These are phyloP conservation scores for Physaria fendleri DNA, from an alignment of 345 rosid species.

Conservation along the genomic window DNA sequence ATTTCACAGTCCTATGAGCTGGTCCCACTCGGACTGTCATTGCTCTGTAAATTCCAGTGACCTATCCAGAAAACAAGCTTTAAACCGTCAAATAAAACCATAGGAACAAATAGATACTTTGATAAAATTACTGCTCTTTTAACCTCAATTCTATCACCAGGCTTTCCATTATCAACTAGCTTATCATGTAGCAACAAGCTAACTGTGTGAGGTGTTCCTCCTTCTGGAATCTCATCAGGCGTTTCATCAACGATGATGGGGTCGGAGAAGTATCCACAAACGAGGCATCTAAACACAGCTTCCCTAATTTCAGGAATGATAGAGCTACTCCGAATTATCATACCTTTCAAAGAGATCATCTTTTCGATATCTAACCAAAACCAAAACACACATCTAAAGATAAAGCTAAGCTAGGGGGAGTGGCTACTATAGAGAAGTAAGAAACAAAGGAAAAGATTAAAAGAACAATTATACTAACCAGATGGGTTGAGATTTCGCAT, in stretches of 20 bases:
- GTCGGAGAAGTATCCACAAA: conserved; percentile 79
- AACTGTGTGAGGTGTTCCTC: conserved; percentile 97
- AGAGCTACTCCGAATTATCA: conserved; percentile 89
- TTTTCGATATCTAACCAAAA: conserved; percentile 74
- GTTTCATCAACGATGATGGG: conserved; percentile 92
- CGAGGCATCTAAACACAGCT: conserved; percentile 84
- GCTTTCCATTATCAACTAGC: conserved; percentile 90
- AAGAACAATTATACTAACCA: conserved; percentile 34
- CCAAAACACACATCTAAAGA: conserved; percentile 9
- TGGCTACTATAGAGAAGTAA: neutral
- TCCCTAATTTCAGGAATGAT: conserved; percentile 97
- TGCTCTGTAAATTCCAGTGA: conserved; percentile 95
- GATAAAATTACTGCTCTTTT: neutral
- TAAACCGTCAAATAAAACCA: neutral
- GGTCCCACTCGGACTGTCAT: conserved; percentile 86
- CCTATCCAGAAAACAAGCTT: conserved; percentile 35
- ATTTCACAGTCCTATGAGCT: conserved; percentile 86
- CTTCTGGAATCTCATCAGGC: conserved; percentile 94
- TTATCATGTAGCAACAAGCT: conserved; percentile 97
- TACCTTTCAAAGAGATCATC: conserved; percentile 93
- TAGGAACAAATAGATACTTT: neutral
- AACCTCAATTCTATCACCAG: conserved; percentile 98
- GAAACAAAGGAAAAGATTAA: neutral
- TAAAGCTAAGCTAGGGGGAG: conserved; percentile 5
- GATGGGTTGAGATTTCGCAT: conserved; percentile 96